Evolutionary conservation across 495 filamentous ascomycete genomes (phyloP).

Genomic region (Chaetomium cochliodes): DNA sequence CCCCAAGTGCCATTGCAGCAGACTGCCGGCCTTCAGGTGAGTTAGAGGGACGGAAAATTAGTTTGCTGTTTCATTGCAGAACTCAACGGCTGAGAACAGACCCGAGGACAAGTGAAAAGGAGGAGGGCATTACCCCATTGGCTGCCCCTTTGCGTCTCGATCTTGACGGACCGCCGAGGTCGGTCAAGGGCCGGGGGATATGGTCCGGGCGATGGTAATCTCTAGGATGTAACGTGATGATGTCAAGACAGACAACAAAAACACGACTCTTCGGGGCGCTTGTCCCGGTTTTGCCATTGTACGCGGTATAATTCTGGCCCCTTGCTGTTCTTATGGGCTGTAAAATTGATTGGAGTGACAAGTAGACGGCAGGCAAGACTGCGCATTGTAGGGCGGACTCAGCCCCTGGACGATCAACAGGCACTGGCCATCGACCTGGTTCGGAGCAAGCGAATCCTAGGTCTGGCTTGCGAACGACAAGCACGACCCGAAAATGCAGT

Average conservation of each 20-base stretch:
- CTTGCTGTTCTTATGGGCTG: background rate
- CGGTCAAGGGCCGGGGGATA: background rate
- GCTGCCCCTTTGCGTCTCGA: background rate
- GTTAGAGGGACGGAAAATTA: no score
- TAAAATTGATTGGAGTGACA: no score
- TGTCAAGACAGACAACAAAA: slow-evolving; percentile 15
- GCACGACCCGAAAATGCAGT: background rate
- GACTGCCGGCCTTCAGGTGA: background rate
- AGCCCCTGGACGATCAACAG: slow-evolving; percentile 4
- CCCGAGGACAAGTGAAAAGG: background rate
- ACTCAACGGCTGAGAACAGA: slow-evolving; percentile 6
- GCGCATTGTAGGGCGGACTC: background rate
- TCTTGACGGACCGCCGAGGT: slow-evolving; percentile 2
- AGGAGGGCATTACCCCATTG: background rate
- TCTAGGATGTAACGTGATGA: slow-evolving; percentile 26
- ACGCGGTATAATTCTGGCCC: background rate
- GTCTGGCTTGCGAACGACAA: background rate
- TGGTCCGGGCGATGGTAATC: background rate
- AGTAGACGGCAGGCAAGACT: background rate
- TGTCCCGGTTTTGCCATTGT: background rate
- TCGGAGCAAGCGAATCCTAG: background rate
- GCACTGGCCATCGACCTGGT: no score
- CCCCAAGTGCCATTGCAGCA: background rate
- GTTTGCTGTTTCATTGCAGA: background rate
- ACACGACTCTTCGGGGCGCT: background rate